phyloP scores from a whole-genome alignment of 1,284 basidiomycete species.

The Heterobasidion parviporum region DNA sequence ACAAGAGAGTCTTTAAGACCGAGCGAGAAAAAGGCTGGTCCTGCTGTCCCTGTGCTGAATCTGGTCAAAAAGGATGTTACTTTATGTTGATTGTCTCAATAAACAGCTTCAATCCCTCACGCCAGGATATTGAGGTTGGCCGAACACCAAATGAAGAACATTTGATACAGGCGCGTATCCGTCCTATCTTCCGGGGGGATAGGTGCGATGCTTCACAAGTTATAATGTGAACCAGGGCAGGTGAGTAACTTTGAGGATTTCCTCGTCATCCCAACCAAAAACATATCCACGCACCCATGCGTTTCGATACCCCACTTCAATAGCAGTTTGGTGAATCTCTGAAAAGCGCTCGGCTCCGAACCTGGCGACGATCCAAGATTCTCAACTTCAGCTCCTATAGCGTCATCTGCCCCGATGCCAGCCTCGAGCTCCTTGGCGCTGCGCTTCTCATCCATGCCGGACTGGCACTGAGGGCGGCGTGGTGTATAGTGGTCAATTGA shows the following conservation, averaged over 20 bases:
- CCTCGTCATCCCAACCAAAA: neutral
- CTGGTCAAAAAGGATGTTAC: constrained; percentile 16
- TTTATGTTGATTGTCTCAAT: neutral
- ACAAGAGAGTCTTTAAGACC: constrained; percentile 44
- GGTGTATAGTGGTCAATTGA: neutral
- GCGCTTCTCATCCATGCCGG: neutral
- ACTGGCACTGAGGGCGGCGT: neutral
- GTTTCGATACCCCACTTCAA: constrained; percentile 22
- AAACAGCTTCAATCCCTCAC: constrained; percentile 21
- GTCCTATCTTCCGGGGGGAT: constrained; percentile 23
- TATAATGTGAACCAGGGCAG: no score
- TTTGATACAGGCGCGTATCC: constrained; percentile 27
- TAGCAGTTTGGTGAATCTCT: constrained; percentile 15
- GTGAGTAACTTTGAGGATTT: no score
- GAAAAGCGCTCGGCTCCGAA: neutral
- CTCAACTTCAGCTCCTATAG: neutral
- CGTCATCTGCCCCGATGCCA: neutral
- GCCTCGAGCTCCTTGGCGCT: neutral
- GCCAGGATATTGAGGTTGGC: constrained; percentile 41
- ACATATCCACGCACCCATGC: constrained; percentile 16
- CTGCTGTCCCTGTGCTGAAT: constrained; percentile 47
- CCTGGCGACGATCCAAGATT: neutral
- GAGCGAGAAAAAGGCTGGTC: constrained; percentile 50
- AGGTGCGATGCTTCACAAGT: constrained; percentile 21
- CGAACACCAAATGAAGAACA: constrained; percentile 34